Evolutionary conservation across 805 yeast species (phyloP), one percentile per base, ranked within the genome.

Genomic region (Komagataella populi): DNA sequence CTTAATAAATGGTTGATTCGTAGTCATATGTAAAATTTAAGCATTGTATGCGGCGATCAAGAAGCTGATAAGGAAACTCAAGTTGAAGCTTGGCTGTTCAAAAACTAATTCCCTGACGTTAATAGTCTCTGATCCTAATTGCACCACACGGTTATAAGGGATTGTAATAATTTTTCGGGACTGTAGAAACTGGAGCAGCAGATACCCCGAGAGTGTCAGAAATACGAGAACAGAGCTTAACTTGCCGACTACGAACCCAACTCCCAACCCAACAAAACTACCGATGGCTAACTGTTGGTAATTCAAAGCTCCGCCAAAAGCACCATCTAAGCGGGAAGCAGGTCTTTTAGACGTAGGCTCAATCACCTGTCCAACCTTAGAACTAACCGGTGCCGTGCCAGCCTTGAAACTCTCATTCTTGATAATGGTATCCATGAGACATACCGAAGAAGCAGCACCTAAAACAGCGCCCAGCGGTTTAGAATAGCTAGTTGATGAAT

Each of bases 211-310:
- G n/a, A 79, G 66, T 1, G 80, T 60, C 45, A 77, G 57, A 24
- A 75, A 68, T 45, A 79, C 79, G 39, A 83, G 66, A 24, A 78
- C 69, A 17, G 77, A 68, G 52, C 80, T 72, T 53, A 83, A 66
- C 58, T 80, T 80, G 17, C 87, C 87, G n/a, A 75, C 71, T 36
- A 81, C 65, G 20, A 78, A 68, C 1, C 88, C 88, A 50, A 76
- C 56, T 43, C 77, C 68, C 52, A 81, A 66, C 0, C 88, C 87
- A 6, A 78, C 68, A 59, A 82, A 68, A 1, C 84, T 78, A 5
- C 88, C 88, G 53, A 80, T 64, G 14, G 85, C 73, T 58, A 83
- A 66, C 58, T 83, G 84, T 57, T 75, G 74, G 59, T 82, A 83
- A 63, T 78, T 76, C 55, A 81, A 64, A 52, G 67, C 69, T 0